Base-by-base conservation (phyloP, 805 yeast genomes). In the Starmerella khaoyaiensis region DNA sequence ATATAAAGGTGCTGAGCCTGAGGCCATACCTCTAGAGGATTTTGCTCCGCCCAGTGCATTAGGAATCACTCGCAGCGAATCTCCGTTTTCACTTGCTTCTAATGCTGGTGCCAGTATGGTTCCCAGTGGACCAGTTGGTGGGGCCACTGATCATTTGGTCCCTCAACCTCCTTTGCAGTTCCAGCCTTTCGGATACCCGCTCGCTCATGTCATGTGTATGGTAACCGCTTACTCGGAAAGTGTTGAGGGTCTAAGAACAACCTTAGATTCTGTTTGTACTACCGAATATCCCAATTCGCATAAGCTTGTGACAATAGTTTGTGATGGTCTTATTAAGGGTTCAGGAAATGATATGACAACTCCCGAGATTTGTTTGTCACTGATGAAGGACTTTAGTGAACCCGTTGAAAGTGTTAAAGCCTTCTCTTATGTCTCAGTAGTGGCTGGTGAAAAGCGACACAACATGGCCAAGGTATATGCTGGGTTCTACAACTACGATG, bases 161-260 rank as follows among this genome's bases (percentile, higher is more conserved):
- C 81, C 93, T 2, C 97, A 87, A 56, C 96, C 97, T 0, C 94
- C 94, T 1, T 70, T 75, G 14, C 79, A 72, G 42, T 86, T 74
- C 62, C 86, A 80, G 65, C 97, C 98, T 4, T 82, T 69, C 59
- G 79, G 76, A 0, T 82, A 63, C 50, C 83, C 98, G 12, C 67
- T 90, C 49, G 66, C 78, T 12, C 90, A 79, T 49, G 66, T 75
- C 0, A 69, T 80, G 51, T 74, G 77, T 48, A 63, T 79, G 41
- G 93, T 90, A 8, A 90, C 98, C 1, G 87, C 96, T 54, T 90
- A 90, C 55, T 84, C 96, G 2, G 98, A 90, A 62, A 93, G 83
- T 56, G 80, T 73, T 48, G 78, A 67, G 10, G 94, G 93, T 44
- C 59, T 90, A 40, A 69, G 97, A 51, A 74, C 87, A 1, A 84